These are phyloP conservation scores for Lactarius akahatsu DNA, from an alignment of 768 basidiomycete species.

Conservation along the genomic window DNA sequence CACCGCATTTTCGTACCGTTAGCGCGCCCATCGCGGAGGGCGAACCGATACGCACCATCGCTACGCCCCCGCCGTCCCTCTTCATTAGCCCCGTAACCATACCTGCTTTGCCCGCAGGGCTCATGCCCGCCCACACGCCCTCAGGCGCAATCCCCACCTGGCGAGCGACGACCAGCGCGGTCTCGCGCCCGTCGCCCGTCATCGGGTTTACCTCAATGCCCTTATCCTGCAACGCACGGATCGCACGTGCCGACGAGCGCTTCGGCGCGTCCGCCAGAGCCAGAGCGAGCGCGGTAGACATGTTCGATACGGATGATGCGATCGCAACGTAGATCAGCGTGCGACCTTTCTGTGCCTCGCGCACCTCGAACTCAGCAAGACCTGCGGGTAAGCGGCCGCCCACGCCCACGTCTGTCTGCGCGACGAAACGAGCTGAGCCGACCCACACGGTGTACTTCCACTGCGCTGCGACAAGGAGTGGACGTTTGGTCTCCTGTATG, in stretches of 20 bases:
- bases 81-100: constrained; percentile 79
- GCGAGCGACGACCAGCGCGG: constrained; percentile 87
- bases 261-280: constrained; percentile 81
- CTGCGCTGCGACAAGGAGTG: constrained; percentile 46
- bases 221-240: constrained; percentile 79
- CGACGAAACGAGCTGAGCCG: constrained; percentile 74
- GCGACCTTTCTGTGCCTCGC: constrained; percentile 70
- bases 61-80: constrained; percentile 68
- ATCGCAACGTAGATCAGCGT: constrained; percentile 89
- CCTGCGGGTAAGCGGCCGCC: constrained; percentile 51
- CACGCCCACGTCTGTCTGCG: constrained; percentile 44
- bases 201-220: constrained; percentile 90
- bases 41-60: constrained; percentile 65
- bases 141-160: no score
- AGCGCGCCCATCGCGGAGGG: constrained; percentile 6
- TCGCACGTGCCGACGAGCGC: constrained; percentile 77
- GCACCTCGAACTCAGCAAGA: constrained; percentile 50
- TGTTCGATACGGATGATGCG: no score
- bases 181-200: constrained; percentile 87
- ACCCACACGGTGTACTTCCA: constrained; percentile 56
- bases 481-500: no score
- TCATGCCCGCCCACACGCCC: constrained; percentile 94
- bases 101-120: constrained; percentile 91
- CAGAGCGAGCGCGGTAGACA: no score
- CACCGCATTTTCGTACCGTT: constrained; percentile 47